Evolutionary conservation across 176 grass and related monocot genomes (phyloP).

Genomic region (Rhynchospora tenuis): DNA sequence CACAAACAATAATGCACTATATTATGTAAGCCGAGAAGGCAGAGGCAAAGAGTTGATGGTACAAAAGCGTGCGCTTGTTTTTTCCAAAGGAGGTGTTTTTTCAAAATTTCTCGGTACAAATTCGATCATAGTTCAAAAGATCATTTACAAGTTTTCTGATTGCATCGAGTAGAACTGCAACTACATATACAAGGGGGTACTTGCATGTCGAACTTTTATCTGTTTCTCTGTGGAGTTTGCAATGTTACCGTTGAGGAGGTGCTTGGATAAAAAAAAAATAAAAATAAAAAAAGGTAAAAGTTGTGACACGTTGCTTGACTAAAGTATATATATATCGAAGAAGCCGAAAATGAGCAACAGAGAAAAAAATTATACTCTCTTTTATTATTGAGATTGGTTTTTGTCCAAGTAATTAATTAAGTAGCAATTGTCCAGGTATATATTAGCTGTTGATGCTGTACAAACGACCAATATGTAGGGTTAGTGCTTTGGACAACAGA

Average conservation of each 20-base stretch:
- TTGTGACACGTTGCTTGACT: not conserved
- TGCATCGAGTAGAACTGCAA: not conserved
- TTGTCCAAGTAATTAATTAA: too few relatives aligned
- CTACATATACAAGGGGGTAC: constrained; percentile 1
- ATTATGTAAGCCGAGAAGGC: not conserved
- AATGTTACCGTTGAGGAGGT: not conserved
- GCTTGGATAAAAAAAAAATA: too few relatives aligned
- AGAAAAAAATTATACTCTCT: too few relatives aligned
- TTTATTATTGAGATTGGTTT: too few relatives aligned
- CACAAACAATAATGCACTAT: constrained; percentile 7
- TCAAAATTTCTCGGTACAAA: not conserved
- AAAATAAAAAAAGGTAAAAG: not conserved
- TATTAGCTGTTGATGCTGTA: too few relatives aligned
- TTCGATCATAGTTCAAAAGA: constrained; percentile 16
- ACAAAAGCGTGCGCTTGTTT: not conserved
- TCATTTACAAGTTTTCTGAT: constrained; percentile 10
- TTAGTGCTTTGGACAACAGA: too few relatives aligned
- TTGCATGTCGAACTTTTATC: not conserved
- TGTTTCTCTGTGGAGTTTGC: not conserved
- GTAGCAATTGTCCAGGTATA: too few relatives aligned
- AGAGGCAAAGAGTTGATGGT: constrained; percentile 10
- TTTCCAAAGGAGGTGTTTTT: not conserved
- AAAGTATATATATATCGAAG: too few relatives aligned
- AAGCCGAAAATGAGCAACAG: too few relatives aligned
- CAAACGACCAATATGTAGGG: too few relatives aligned